phyloP scores from a whole-genome alignment of 352 stramenopile species.

The Pythium vanterpoolii region DNA sequence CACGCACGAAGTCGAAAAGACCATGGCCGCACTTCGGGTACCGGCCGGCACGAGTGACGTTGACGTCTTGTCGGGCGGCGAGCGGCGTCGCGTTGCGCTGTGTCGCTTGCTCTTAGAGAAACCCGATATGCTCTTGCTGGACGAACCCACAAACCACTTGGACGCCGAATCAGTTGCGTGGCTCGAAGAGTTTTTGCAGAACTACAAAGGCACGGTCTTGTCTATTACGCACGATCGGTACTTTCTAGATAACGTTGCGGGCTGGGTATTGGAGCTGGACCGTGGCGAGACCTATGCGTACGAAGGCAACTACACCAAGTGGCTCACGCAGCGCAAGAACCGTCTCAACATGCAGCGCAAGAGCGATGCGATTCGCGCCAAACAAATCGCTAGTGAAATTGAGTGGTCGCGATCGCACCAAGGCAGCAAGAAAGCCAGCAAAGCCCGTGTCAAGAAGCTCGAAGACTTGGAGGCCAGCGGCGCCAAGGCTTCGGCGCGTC shows the following conservation, averaged over 20 bases:
- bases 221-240: conserved; percentile 99
- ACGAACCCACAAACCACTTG: conserved; percentile 99
- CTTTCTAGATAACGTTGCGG: conserved; percentile 97
- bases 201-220: conserved; percentile 96
- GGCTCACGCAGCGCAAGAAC: conserved; percentile 94
- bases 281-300: conserved; percentile 95
- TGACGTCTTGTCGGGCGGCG: conserved; percentile 85
- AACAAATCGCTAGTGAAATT: conserved; percentile 91
- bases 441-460: conserved; percentile 92
- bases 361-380: conserved; percentile 84
- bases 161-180: conserved; percentile 96
- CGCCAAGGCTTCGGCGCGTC: conserved; percentile 42
- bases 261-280: conserved; percentile 98
- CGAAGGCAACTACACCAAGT: conserved; percentile 98
- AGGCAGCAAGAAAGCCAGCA: conserved; percentile 86
- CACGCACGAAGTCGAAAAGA: conserved; percentile 77
- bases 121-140: conserved; percentile 95
- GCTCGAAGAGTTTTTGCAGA: conserved; percentile 96
- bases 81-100: conserved; percentile 95
- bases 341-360: conserved; percentile 95
- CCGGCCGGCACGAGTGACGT: conserved; percentile 65
- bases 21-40: conserved; percentile 77
- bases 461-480: conserved; percentile 85
- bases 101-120: conserved; percentile 95
- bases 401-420: conserved; percentile 92